These are phyloP conservation scores for Penicillium sp. DNA, from an alignment of 2,329 filamentous ascomycete genomes.

Conservation along the genomic window DNA sequence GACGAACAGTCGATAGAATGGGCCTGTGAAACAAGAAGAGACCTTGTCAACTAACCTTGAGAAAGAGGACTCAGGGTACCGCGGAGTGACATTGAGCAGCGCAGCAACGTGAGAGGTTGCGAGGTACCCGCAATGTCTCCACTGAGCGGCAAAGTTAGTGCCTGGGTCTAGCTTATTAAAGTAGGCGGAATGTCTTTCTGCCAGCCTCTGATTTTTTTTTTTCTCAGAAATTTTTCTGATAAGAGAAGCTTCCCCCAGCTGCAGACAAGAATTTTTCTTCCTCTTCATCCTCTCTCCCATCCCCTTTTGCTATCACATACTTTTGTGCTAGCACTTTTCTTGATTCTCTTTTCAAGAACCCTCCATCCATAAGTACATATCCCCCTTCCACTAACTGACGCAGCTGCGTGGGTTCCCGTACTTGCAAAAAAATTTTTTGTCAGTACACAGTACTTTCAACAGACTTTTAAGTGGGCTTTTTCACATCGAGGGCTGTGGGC, in stretches of 20 bases:
- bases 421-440: conserved; percentile 19
- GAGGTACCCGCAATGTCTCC: conserved; percentile 22
- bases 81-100: not conserved
- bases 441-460: conserved; percentile 31
- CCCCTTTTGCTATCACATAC: conserved; percentile 12
- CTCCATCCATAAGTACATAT: conserved; percentile 15
- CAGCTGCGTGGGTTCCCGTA: conserved; percentile 33
- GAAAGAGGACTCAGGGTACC: not conserved
- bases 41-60: not conserved
- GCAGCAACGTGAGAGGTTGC: not conserved
- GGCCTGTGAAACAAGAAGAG: not conserved
- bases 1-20: not conserved
- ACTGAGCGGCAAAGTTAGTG: conserved; percentile 1
- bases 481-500: conserved; percentile 45
- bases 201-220: conserved; percentile 33
- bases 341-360: conserved; percentile 8
- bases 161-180: conserved; percentile 6
- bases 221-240: conserved; percentile 25
- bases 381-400: conserved; percentile 28
- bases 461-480: conserved; percentile 38
- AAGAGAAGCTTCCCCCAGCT: conserved; percentile 25
- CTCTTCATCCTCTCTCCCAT: conserved; percentile 24
- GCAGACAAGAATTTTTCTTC: conserved; percentile 21
- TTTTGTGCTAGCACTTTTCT: conserved; percentile 14
- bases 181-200: conserved; percentile 33